Percentiles rank a stretch among this genome's conserved stretches.
Conservation (phyloP, 306 rosid genomes). For the Fragaria iinumae region DNA sequence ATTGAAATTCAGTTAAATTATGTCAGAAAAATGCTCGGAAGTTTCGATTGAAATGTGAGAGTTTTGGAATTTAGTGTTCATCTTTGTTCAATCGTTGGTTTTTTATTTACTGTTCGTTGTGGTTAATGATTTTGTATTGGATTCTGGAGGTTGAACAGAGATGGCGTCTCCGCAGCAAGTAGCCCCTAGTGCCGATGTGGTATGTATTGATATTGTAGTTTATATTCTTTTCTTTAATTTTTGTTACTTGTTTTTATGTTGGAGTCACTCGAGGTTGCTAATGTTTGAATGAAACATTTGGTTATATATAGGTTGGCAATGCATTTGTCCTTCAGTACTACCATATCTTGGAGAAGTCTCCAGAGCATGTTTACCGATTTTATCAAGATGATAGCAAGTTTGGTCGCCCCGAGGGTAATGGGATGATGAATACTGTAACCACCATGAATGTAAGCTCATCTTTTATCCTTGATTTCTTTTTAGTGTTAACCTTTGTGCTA, state of each 20-base stretch:
- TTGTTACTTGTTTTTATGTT: neutral
- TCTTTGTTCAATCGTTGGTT: neutral
- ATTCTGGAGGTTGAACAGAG: slow-evolving; percentile 23
- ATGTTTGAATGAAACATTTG: slow-evolving; percentile 9
- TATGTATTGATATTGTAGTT: slow-evolving; percentile 31
- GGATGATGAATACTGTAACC: slow-evolving; percentile 65
- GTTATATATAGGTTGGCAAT: slow-evolving; percentile 61
- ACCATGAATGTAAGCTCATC: slow-evolving; percentile 65
- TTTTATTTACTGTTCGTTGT: neutral
- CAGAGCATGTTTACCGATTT: slow-evolving; percentile 76
- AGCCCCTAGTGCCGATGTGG: slow-evolving; percentile 61
- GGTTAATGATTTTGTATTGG: slow-evolving; percentile 23
- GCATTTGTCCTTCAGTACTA: slow-evolving; percentile 91
- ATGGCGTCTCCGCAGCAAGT: slow-evolving; percentile 67
- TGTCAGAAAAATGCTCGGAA: neutral
- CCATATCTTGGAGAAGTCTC: slow-evolving; percentile 76
- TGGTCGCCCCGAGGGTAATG: slow-evolving; percentile 66
- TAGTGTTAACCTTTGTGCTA: neutral
- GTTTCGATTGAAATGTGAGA: neutral
- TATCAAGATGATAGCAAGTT: slow-evolving; percentile 79
- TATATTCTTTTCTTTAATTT: neutral
- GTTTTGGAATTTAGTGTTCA: neutral
- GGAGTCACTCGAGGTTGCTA: neutral
- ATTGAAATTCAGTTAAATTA: neutral
- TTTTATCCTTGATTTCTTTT: neutral